Evolutionary conservation across 2,329 filamentous ascomycete genomes (phyloP).

Genomic region (Dothideomycetes sp.): DNA sequence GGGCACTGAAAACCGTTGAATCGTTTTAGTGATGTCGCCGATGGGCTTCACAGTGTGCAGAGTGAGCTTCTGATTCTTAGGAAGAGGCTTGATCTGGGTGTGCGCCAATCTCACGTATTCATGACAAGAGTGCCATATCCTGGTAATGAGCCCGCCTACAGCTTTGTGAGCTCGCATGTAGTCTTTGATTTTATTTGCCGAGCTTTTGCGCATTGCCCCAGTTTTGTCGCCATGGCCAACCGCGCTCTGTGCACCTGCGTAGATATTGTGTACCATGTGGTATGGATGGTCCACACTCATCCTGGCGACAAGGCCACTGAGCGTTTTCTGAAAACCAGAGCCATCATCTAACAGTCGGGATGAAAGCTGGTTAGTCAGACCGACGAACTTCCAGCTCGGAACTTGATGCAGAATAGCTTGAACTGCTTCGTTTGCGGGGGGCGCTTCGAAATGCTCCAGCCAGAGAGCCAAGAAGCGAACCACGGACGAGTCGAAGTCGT

Average conservation of each 20-base stretch:
- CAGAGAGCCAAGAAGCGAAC: constrained; percentile 89
- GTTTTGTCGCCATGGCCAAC: constrained; percentile 60
- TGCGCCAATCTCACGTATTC: constrained; percentile 52
- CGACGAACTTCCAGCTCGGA: constrained; percentile 82
- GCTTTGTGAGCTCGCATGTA: constrained; percentile 43
- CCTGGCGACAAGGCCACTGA: constrained; percentile 62
- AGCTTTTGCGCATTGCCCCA: constrained; percentile 60
- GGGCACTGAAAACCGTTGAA: too few relatives aligned
- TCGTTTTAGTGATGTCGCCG: too few relatives aligned
- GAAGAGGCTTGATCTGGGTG: constrained; percentile 35
- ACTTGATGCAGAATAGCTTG: constrained; percentile 59
- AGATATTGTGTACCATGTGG: constrained; percentile 95
- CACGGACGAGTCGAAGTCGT: constrained; percentile 80
- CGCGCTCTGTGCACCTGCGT: constrained; percentile 56
- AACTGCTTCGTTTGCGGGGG: constrained; percentile 68
- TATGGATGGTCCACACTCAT: constrained; percentile 92
- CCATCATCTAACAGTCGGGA: constrained; percentile 71
- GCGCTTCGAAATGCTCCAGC: constrained; percentile 74
- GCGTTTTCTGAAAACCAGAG: constrained; percentile 61
- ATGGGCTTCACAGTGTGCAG: background rate
- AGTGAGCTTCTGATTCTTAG: constrained; percentile 1
- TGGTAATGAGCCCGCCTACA: constrained; percentile 51
- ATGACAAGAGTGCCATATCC: constrained; percentile 64
- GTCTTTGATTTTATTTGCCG: constrained; percentile 58
- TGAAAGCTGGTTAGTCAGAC: constrained; percentile 89